Evolutionary conservation across 2,329 filamentous ascomycete species (phyloP), one percentile per base, ranked within the genome.

Genomic region (Hypoxylon sp.): DNA sequence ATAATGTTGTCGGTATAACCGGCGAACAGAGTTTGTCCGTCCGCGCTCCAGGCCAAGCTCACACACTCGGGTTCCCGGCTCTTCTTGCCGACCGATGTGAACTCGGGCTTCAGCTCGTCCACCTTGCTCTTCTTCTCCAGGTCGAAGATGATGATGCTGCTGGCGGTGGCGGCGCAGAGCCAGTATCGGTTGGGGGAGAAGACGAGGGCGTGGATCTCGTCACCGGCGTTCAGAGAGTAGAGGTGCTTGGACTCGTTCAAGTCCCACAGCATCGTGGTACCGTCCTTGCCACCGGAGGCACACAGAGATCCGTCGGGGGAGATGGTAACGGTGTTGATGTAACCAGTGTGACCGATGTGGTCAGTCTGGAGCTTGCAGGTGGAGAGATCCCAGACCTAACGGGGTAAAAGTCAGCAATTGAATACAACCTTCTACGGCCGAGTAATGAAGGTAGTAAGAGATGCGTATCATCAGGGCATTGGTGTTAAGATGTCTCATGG

Each of bases 91-190:
- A 94, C 92, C 83, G 94, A 90, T 82, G 94, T 89, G 89, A 96
- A 97, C 85, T 99, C 96, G 77, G 95, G 95, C 92, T 97, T 98
- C 85, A 99, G 91, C 91, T 98, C 96, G 81, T 98, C 95, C 82
- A 98, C 95, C 92, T 98, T 98, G 92, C 92, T 97, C 95, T 99
- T 99, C 95, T 99, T 99, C 94, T 99, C 96, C 78, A 99, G 91
- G 82, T 99, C 96, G 88, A 99, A 99, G 90, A 99, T 98, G 90
- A 98, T 98, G 90, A 99, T 98, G 90, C 91, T 94, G 87, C 90
- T 93, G 82, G 94, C 90, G 74, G 96, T 99, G 83, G 96, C 96
- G 82, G 96, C 96, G 90, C 96, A 99, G 79, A 99, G 92, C 96
- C 96, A 99, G 94, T 99, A 99, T 85, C 96, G 92, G 94, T 99